Base-by-base conservation (phyloP, 495 filamentous ascomycete genomes). In the Neurospora sp. region DNA sequence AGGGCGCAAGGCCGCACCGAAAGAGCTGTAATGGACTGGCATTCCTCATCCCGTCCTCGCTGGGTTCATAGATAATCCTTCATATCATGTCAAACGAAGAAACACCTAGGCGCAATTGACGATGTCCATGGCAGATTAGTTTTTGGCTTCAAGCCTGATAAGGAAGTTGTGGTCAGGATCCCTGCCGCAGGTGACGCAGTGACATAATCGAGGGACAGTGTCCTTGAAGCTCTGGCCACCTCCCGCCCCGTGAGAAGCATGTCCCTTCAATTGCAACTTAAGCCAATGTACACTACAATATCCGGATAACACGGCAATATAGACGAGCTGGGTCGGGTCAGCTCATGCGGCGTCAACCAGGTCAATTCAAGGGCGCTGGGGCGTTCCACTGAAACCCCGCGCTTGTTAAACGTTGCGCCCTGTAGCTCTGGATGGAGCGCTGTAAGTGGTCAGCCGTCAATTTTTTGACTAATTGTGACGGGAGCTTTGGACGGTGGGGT, bases 1-100 rank as follows among this genome's bases (percentile, higher is more conserved):
- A 77, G 75, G 74, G 71, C 68, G 73, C 71, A 76, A 68, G 61
- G 76, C 73, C 72, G 77, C 73, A 72, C 76, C 72, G 75, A 76
- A 69, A 71, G 68, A 76, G 70, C 73, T 68, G 72, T 78, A 78
- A 74, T 81, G 84, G 78, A 80, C 77, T 83, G 84, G 84, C 86
- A 87, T 87, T 72, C 84, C 86, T 86, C 85, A 87, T 86, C 76
- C 78, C 81, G 81, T 65, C 27, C 53, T 65, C 53, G 14, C 3
- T 8, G 6, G 14, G 27, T 8, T 35, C 14, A 65, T 65, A 65
- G 27, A 65, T 18, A 18, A 37, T 65, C 14, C 27, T 65, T 65
- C 53, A 65, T 65, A 16, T 18, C 27, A 35, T 35, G 27, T 18
- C 53, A 65, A 14, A 35, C 27, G 14, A 61, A 65, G 14, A 65